Evolutionary conservation across 148 eudicot genomes (phyloP), one percentile per base, ranked within the genome.

Genomic region (Pouteria glomerata): DNA sequence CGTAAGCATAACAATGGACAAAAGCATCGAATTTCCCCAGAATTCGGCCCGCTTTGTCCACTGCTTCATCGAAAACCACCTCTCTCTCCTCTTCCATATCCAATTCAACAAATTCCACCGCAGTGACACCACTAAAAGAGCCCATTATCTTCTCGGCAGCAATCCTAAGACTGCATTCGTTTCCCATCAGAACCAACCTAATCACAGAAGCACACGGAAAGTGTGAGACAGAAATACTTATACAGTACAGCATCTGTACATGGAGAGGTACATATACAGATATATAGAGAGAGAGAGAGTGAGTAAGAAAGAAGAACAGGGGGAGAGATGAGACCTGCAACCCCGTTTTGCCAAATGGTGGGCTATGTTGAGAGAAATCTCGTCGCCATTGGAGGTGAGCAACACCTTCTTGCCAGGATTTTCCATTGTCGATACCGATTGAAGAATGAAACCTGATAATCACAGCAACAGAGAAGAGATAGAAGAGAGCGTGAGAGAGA

Each of bases 121-220:
- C 59, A 59, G n/a, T n/a, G n/a, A n/a, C n/a, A n/a, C 73, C 84
- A 52, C 84, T 74, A 39, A 75, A 11, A 31, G 84, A 84, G 35
- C 78, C 69, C 42, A 56, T 80, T 29, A 91, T 85, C 79, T 80
- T 85, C 52, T 89, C 82, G 3, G 83, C 82, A 14, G 74, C 76
- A 30, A 57, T 57, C 81, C 62, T 85, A 73, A 91, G 68, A 31
- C 66, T 71, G 60, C 33, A 66, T 82, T 94, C 93, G 74, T 89
- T 60, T 61, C 98, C 97, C 91, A 91, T 70, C 79, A 91, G 73
- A 55, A 91, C 95, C 84, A 94, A 76, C 86, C 98, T 91, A 67
- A 58, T 53, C 51, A n/a, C n/a, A 61, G 10, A 51, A n/a, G n/a
- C n/a, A n/a, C n/a, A n/a, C n/a, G n/a, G n/a, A n/a, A n/a, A n/a